A percentile compares a stretch with the other conserved stretches of the same genome.
Conservation (phyloP, 345 rosid species). For the Citrus hindsii region DNA sequence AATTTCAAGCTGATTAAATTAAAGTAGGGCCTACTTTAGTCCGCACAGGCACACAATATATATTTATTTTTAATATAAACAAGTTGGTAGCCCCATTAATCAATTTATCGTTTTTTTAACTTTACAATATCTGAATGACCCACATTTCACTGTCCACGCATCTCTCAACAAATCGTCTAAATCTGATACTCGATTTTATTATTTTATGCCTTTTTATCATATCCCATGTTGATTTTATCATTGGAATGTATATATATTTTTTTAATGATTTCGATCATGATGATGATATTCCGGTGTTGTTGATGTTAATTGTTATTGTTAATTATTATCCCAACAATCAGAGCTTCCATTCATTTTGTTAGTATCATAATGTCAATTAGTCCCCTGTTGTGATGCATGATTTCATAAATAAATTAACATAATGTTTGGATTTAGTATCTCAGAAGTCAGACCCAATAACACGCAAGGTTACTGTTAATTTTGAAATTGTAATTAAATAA, state of each 20-base stretch:
- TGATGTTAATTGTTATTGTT: not conserved
- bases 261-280: not conserved
- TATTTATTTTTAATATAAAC: slow-evolving; percentile 2
- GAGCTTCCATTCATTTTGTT: not conserved
- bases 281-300: not conserved
- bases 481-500: not conserved
- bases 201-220: not conserved
- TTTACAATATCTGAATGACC: slow-evolving; percentile 1
- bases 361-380: not conserved
- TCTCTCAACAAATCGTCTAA: not conserved
- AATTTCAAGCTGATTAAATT: not conserved
- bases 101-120: not conserved
- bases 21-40: slow-evolving; percentile 5
- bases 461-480: not conserved
- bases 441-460: not conserved
- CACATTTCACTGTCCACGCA: slow-evolving; percentile 5
- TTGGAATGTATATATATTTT: no score
- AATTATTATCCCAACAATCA: not conserved
- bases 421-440: not conserved
- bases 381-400: not conserved
- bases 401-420: not conserved
- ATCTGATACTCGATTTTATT: not conserved
- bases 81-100: not conserved
- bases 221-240: not conserved
- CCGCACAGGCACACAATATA: not conserved